phyloP scores from a whole-genome alignment of 805 yeast species.

The Helenozyma rhizophorensis region DNA sequence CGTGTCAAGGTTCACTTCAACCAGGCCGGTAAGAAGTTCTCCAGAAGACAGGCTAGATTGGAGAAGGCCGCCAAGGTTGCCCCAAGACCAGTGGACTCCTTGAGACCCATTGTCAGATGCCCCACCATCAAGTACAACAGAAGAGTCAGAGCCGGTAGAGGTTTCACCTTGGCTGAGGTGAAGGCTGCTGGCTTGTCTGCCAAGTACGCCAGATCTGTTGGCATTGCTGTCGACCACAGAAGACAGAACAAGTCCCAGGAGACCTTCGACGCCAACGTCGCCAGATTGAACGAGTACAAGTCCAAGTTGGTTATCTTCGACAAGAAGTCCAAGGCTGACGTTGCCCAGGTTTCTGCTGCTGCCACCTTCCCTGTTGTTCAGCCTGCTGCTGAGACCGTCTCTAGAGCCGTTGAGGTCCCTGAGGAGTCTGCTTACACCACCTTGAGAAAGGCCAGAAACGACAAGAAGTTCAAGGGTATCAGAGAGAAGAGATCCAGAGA shows the following conservation, averaged over 20 bases:
- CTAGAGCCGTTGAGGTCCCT: constrained; percentile 84
- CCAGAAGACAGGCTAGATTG: constrained; percentile 94
- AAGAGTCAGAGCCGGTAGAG: constrained; percentile 99
- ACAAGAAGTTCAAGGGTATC: constrained; percentile 90
- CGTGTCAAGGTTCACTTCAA: constrained; percentile 99
- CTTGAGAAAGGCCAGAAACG: constrained; percentile 92
- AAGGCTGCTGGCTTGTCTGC: constrained; percentile 92
- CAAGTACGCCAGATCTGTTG: constrained; percentile 96
- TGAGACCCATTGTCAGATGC: constrained; percentile 98
- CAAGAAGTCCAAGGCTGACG: constrained; percentile 75
- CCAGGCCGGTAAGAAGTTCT: constrained; percentile 99
- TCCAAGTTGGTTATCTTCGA: constrained; percentile 95
- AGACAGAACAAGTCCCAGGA: constrained; percentile 97
- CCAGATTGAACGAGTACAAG: constrained; percentile 94
- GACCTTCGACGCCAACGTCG: constrained; percentile 90
- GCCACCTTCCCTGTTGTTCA: constrained; percentile 91
- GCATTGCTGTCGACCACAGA: constrained; percentile 99
- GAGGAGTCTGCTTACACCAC: constrained; percentile 82
- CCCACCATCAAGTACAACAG: constrained; percentile 99
- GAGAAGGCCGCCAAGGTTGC: constrained; percentile 91
- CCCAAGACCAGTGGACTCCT: constrained; percentile 94
- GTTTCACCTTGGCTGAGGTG: constrained; percentile 96
- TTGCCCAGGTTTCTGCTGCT: constrained; percentile 68
- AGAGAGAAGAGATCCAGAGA: constrained; percentile 98
- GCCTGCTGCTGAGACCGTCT: constrained; percentile 63